Conservation (phyloP, 495 filamentous ascomycete genomes). For the Zalerion maritima region DNA sequence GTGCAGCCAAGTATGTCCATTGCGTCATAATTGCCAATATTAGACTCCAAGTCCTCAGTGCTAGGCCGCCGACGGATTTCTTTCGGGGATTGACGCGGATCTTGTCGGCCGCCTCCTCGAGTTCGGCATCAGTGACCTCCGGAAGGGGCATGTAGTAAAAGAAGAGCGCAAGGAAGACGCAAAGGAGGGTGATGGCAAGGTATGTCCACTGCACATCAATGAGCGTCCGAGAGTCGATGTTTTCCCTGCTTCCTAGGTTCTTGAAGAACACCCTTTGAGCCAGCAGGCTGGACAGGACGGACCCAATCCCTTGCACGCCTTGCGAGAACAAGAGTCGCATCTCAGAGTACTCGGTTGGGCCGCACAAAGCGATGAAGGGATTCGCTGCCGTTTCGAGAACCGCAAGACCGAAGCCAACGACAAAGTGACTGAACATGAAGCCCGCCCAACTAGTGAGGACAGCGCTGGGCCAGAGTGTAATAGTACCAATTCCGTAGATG, state of each 20-base stretch:
- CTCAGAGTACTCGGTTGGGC: slow-evolving; percentile 34
- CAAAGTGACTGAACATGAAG: slow-evolving; percentile 48
- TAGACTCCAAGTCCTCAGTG: slow-evolving; percentile 31
- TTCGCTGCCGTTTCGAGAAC: slow-evolving; percentile 54
- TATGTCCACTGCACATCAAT: slow-evolving; percentile 69
- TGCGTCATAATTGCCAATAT: slow-evolving; percentile 52
- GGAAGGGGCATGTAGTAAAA: slow-evolving; percentile 44
- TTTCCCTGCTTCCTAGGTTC: slow-evolving; percentile 9
- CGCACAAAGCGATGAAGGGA: slow-evolving; percentile 48
- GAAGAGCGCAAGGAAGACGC: slow-evolving; percentile 45
- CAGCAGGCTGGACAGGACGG: slow-evolving; percentile 49
- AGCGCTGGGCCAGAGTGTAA: slow-evolving; percentile 55
- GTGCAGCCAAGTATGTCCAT: slow-evolving; percentile 60
- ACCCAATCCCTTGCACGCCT: slow-evolving; percentile 52
- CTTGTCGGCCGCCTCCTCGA: slow-evolving; percentile 26
- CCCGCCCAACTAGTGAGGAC: slow-evolving; percentile 45
- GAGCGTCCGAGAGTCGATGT: slow-evolving; percentile 17
- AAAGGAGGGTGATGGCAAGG: slow-evolving; percentile 56
- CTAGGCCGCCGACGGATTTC: slow-evolving; percentile 17
- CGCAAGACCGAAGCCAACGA: slow-evolving; percentile 50
- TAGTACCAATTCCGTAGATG: slow-evolving; percentile 46
- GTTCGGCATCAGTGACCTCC: slow-evolving; percentile 35
- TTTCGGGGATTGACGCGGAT: slow-evolving; percentile 27
- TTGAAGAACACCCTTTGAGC: slow-evolving; percentile 57
- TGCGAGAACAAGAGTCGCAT: slow-evolving; percentile 52